Evolutionary conservation across 2,329 filamentous ascomycete species (phyloP), one percentile per base, ranked within the genome.

Genomic region (Meredithiella fracta): DNA sequence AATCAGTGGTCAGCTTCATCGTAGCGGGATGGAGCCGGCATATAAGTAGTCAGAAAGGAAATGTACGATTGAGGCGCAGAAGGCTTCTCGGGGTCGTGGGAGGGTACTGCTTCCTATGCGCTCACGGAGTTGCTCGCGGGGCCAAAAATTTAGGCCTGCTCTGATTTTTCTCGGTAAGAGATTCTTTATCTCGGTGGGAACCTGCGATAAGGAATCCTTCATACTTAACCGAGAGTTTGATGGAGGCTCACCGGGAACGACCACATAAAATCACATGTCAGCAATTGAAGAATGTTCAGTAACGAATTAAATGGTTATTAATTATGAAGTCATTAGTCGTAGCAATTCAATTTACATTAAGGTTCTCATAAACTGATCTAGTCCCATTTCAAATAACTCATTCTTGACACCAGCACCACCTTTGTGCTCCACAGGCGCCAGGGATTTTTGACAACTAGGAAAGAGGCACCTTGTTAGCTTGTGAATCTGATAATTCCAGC

Each of bases 1-100:
- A 86, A 61, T 86, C 82, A 63, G 88, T 88, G 26, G 84, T 83
- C 67, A 90, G 78, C 73, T 89, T 88, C 86, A 91, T 91, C 23
- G 51, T 59, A 47, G 15, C 54, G 50, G 44, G 51, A 57, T 52
- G 51, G n/a, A 9, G 26, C 37, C 37, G 34, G 9, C 9, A n/a
- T 42, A 23, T 37, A 22, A 2, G 15, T 23, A 17, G 23, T 15
- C 26, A 23, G 31, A 40, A 50, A 25, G 20, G 23, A 47, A 17
- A 11, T 11, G 31, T 37, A 11, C 17, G 9, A 26, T 47, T 11
- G 9, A 11, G 29, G 14, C 34, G 20, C 9, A 17, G 47, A 54
- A 26, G 15, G 14, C 7, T 53, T 17, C 17, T 53, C 29, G 17
- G 15, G 11, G 23, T 25, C 17, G 22, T 49, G 23, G 40, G 15